Base-by-base conservation (phyloP, 495 filamentous ascomycete species). In the Aspergillus funiculosus region DNA sequence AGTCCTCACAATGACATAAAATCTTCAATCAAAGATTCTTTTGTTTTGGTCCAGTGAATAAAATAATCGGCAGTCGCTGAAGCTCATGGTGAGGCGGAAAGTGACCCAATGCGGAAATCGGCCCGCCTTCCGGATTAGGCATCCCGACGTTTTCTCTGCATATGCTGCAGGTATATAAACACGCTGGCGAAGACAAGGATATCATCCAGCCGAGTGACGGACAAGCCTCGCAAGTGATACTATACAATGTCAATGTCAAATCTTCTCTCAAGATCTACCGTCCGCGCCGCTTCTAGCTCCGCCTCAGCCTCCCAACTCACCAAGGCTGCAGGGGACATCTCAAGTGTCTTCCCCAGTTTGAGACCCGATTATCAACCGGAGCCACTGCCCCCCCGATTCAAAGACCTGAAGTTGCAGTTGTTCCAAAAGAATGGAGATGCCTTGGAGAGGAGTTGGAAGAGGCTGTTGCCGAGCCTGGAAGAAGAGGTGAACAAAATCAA, bases 331-430 rank as follows among this genome's bases (percentile, higher is more conserved):
- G 89, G 89, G 4, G 83, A 92, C 58, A 94, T 95, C 39, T 88
- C 86, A 0, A 85, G 85, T 46, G 77, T 88, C 5, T 95, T 95
- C 45, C 83, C 83, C 2, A 89, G 85, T 13, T 71, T 95, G 20
- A 67, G 60, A 53, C 86, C 85, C 0, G 85, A 86, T 10, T 71
- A 73, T 22, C 63, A 75, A 14, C 71, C 77, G 4, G 59, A 75
- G 29, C 83, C 85, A 4, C 73, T 95, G 1, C 82, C 85, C 0
- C 60, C 77, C 29, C 76, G 87, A 4, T 95, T 87, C 56, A 79
- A 80, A 15, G 71, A 83, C n/a, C 68, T 92, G n/a, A 95, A 95
- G 53, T 55, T 56, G 6, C 58, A 68, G 3, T 67, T 91, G 2
- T 79, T 86, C 14, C 45, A 63, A 6, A 82, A 81, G 7, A 76